Conservation (phyloP, 148 eudicot genomes). For the Diospyros lotus region DNA sequence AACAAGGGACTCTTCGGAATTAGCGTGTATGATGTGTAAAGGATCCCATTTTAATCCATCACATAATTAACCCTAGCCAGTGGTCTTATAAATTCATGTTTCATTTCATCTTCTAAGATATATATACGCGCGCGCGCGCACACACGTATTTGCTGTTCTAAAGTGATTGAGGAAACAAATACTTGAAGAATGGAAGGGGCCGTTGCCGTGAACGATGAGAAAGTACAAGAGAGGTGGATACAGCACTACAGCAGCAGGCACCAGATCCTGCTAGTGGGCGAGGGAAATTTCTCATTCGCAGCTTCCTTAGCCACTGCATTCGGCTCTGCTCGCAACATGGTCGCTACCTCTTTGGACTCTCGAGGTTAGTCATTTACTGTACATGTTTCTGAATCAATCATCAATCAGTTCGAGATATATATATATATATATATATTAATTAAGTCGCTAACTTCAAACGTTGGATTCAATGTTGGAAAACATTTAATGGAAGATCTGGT, state of each 20-base stretch:
- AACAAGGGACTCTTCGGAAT: too few relatives aligned
- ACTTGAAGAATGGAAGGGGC: too few relatives aligned
- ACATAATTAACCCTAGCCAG: too few relatives aligned
- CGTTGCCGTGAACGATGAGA: too few relatives aligned
- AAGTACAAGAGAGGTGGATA: conserved; percentile 9
- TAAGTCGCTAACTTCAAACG: not conserved
- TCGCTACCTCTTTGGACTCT: conserved; percentile 12
- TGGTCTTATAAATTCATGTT: too few relatives aligned
- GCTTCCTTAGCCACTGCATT: conserved; percentile 12
- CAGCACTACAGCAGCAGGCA: conserved; percentile 17
- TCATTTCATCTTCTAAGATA: too few relatives aligned
- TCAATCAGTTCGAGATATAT: not conserved
- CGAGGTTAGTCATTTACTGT: not conserved
- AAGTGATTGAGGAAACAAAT: too few relatives aligned
- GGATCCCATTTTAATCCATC: too few relatives aligned
- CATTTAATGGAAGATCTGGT: not conserved
- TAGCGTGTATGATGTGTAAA: too few relatives aligned
- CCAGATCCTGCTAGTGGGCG: conserved; percentile 18
- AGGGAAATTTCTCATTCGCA: conserved; percentile 22
- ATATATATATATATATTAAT: too few relatives aligned
- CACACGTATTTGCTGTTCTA: too few relatives aligned
- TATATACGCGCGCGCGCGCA: too few relatives aligned
- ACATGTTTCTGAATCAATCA: not conserved
- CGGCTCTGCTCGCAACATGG: conserved; percentile 15
- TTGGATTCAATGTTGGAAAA: not conserved